phyloP scores from a whole-genome alignment of 108 stramenopile species.

The Stephanodiscus minutulus region DNA sequence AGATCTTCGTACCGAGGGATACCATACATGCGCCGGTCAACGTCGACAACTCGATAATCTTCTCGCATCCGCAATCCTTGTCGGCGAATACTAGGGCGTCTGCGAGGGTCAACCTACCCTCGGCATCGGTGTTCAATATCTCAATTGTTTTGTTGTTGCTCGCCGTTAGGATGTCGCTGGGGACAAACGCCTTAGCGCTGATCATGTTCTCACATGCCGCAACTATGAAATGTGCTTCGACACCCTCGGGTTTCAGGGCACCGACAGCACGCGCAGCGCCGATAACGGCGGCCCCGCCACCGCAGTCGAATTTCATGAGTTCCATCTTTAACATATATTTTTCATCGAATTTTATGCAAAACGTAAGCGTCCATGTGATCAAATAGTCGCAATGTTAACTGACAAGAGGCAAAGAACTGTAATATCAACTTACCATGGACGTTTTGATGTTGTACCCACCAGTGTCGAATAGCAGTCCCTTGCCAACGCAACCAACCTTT shows the following conservation, averaged over 20 bases:
- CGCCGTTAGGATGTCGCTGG: slow-evolving; percentile 94
- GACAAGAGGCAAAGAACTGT: not conserved
- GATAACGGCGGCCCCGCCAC: slow-evolving; percentile 83
- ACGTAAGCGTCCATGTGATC: no score
- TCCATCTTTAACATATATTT: slow-evolving; percentile 83
- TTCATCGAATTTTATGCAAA: not conserved
- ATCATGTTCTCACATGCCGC: slow-evolving; percentile 98
- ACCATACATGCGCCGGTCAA: slow-evolving; percentile 94
- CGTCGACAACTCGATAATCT: slow-evolving; percentile 94
- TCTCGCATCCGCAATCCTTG: slow-evolving; percentile 87
- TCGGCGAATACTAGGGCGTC: slow-evolving; percentile 97
- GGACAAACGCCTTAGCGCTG: slow-evolving; percentile 86
- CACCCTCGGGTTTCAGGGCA: slow-evolving; percentile 69
- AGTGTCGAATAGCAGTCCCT: slow-evolving; percentile 97
- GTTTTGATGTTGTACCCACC: slow-evolving; percentile 99
- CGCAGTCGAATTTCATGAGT: slow-evolving; percentile 99
- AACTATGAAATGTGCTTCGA: slow-evolving; percentile 90
- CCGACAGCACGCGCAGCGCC: slow-evolving; percentile 89
- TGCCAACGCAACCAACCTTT: slow-evolving; percentile 92
- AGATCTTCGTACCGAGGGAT: slow-evolving; percentile 68
- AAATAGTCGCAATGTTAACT: no score
- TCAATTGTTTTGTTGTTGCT: slow-evolving; percentile 98
- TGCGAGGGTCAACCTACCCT: slow-evolving; percentile 96
- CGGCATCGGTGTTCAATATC: slow-evolving; percentile 97
- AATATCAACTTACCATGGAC: slow-evolving; percentile 50